Evolutionary conservation across 1,139 yeast species (phyloP), one percentile per base, ranked within the genome.

Genomic region (Protomyces inouyei): DNA sequence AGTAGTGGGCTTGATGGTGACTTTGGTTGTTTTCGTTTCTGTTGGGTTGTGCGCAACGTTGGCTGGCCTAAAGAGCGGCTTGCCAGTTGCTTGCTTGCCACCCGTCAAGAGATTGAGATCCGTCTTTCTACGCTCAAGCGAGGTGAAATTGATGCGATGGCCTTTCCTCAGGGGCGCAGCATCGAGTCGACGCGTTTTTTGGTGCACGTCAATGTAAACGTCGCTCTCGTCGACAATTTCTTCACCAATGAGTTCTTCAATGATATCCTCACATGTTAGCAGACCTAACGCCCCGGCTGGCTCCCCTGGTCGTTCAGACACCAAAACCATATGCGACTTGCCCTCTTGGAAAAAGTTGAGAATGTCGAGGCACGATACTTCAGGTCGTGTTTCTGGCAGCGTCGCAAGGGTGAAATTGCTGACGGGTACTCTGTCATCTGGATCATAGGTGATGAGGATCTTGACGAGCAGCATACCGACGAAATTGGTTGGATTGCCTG

Each of bases 201-300:
- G 64, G 21, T 55, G 59, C 6, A 92, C 88, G 76, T 91, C 97
- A 67, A 92, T 83, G 73, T 88, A 92, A 32, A 92, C 98, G 74
- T 93, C 98, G n/a, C 92, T 85, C 75, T 93, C 98, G 74, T 93
- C 98, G 60, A 93, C 92, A 72, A 93, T 93, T 75, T 93, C 98
- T 75, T 93, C 98, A 65, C 98, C 98, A 76, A 93, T 93, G 70
- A 93, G 81, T 76, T 93, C 98, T 76, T 93, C 98, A 73, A 93
- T 93, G 16, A 93, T 98, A 74, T 93, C 98, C 76, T 93, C 98
- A 68, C 93, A 79, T 0, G 98, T 93, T 59, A 93, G 79, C 6
- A 93, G 96, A 68, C 98, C 98, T 46, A 87, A 74, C 0, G 97
- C 95, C 28, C 98, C 98, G 40, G 80, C 76, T 3, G 95, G 85